phyloP scores from a whole-genome alignment of 208 protist species.

The Acanthamoeba castellanii region DNA sequence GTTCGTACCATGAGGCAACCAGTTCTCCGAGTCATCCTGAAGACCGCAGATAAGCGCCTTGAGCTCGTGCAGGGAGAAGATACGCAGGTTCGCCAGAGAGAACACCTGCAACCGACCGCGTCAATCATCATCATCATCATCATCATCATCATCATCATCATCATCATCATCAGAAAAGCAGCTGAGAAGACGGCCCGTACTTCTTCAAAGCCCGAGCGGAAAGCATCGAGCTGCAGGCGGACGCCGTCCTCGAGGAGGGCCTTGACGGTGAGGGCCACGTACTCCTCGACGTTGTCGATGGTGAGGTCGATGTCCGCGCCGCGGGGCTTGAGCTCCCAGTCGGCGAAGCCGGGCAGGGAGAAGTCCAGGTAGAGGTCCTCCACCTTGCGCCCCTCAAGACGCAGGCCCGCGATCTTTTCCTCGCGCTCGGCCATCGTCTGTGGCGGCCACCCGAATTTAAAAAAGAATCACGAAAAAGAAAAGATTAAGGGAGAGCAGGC shows the following conservation, averaged over 20 bases:
- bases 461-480: background rate
- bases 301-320: constrained; percentile 78
- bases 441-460: background rate
- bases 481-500: background rate
- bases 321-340: constrained; percentile 77
- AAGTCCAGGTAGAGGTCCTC: constrained; percentile 85
- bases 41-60: constrained; percentile 80
- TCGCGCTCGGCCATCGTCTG: constrained; percentile 3
- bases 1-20: constrained; percentile 33
- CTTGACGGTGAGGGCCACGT: constrained; percentile 77
- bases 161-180: no score
- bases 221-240: constrained; percentile 79
- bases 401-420: constrained; percentile 17
- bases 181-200: background rate
- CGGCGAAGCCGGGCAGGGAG: constrained; percentile 79
- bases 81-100: constrained; percentile 71
- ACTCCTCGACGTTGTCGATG: constrained; percentile 82
- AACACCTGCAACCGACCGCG: constrained; percentile 39
- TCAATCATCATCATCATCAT: no score
- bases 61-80: constrained; percentile 80
- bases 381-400: constrained; percentile 8
- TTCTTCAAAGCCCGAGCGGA: constrained; percentile 80
- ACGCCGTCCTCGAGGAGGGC: constrained; percentile 78
- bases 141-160: no score
- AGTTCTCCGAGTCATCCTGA: constrained; percentile 58